Base-by-base conservation (phyloP, 371 early-diverging fungal genomes). In the Rhizopus arrhizus region DNA sequence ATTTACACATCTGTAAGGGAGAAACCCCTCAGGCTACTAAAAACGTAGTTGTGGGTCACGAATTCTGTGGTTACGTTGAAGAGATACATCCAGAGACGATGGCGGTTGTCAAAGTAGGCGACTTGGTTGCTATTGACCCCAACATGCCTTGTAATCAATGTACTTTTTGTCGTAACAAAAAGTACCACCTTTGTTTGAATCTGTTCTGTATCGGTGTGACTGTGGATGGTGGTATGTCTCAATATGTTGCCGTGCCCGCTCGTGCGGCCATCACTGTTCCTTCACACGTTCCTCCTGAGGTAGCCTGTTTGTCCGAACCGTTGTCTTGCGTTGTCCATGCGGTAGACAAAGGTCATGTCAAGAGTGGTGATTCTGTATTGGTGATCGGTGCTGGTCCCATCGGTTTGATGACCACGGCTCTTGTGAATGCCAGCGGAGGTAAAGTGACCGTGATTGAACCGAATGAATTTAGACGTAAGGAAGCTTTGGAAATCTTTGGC, bases 321-420 rank as follows among this genome's bases (percentile, higher is more conserved):
- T 70, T 84, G n/a, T 81, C 82, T 3, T 84, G 84, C 49, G 83
- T 81, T 4, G 70, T 84, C 7, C 84, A 84, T 50, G 84, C 83
- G 8, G 80, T 84, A 0, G 81, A 84, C 52, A 73, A 64, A 57
- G 84, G 81, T n/a, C 49, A 59, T 4, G 68, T 80, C 61, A 70
- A 80, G 52, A 76, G 68, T 4, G 80, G 80, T 8, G 74, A 76
- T 43, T 50, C 56, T 8, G 84, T 77, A 0, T 58, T 80, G 15
- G 76, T 84, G 7, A 73, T 82, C 22, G 84, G 84, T 29, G 81
- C 81, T 16, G 84, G 84, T 1, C 84, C 84, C 31, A 82, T 84
- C 58, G 84, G 84, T 42, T 64, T 82, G 29, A 82, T 84, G 84
- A 66, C 75, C 3, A 66, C 70, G 33, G 80, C 77, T 32, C 57